A percentile compares a stretch with the other conserved stretches of the same genome.
phyloP scores from a whole-genome alignment of 306 rosid genomes.

The Begonia fuchsioides region DNA sequence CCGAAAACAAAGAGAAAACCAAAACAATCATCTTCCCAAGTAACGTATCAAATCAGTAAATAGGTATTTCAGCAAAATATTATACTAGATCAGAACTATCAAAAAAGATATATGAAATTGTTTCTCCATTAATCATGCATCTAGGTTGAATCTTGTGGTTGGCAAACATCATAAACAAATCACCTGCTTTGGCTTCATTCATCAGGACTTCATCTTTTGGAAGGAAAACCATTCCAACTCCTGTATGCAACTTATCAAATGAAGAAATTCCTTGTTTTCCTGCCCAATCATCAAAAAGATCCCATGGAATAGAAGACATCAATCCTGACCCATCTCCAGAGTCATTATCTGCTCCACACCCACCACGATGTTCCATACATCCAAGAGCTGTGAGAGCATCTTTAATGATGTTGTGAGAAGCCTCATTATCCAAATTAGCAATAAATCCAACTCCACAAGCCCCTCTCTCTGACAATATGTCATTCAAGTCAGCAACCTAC shows the following conservation, averaged over 20 bases:
- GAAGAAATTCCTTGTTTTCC: conserved; percentile 64
- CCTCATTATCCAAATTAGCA: conserved; percentile 83
- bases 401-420: conserved; percentile 53
- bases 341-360: conserved; percentile 97
- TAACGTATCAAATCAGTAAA: no score
- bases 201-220: conserved; percentile 47
- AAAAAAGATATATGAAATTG: no score
- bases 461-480: conserved; percentile 88
- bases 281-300: conserved; percentile 77
- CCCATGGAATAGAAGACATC: conserved; percentile 93
- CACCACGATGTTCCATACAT: conserved; percentile 99
- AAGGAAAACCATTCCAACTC: conserved; percentile 93
- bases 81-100: no score
- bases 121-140: no score
- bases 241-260: conserved; percentile 85
- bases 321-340: conserved; percentile 97
- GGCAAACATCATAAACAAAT: conserved; percentile 13
- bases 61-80: no score
- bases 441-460: conserved; percentile 98
- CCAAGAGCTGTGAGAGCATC: conserved; percentile 89
- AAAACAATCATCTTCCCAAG: no score
- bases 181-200: conserved; percentile 82
- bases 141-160: no score
- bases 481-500: conserved; percentile 78
- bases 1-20: no score